Evolutionary conservation across 257 asterid genomes (phyloP), one percentile per base, ranked within the genome.

Genomic region (Penstemon eatonii): DNA sequence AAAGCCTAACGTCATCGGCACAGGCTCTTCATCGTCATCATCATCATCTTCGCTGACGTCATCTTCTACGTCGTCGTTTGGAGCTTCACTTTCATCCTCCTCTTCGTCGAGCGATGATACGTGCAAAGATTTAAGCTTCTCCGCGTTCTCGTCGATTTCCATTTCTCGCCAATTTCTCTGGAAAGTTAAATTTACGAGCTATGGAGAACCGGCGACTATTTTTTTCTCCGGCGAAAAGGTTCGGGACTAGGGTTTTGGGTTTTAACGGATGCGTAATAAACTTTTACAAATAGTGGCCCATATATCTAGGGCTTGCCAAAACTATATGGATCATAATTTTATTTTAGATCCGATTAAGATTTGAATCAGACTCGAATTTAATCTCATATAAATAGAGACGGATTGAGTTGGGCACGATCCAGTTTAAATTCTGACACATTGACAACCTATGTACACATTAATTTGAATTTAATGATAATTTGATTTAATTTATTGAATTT

Each of bases 1-100:
- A 72, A 94, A 89, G 13, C 99, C 99, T 47, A 94, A 68, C 3
- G 86, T 79, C 79, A 94, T 78, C 9, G 90, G 87, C 10, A 71
- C 78, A 33, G 65, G 66, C 7, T 82, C 94, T 67, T 90, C 85
- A 1, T 78, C 83, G 4, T 78, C 83, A 8, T 84, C 90, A 8
- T 84, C 90, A 0, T 79, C 88, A 0, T 85, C 92, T 3, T 82
- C 90, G 49, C 82, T 86, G 39, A 72, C 33, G 37, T 71, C 88
- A 44, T 79, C 89, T 9, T 73, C 85, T 0, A 62, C 66, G 54
- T 73, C 81, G 70, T 78, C 83, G 70, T 71, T 70, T 62, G 37
- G 81, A 59, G 54, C 79, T 68, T 72, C 85, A 39, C 82, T 88
- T 60, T 81, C 86, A 4, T 80, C 88, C 9, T 79, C 90, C 49